phyloP scores from a whole-genome alignment of 164 flowering plant genomes.

The Dillenia turbinata region DNA sequence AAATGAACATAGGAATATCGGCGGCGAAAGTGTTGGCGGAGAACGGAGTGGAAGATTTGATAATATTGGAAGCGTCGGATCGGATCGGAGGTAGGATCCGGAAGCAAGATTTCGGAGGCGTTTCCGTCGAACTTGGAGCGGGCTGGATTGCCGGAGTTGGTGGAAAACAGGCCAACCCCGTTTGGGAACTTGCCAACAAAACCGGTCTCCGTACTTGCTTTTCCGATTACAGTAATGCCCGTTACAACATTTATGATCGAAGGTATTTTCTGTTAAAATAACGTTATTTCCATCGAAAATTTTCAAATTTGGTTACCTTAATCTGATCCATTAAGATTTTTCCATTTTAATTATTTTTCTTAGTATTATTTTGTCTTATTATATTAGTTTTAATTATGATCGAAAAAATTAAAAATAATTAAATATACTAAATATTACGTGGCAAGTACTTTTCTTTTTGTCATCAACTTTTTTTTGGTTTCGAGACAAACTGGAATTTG shows the following conservation, averaged over 20 bases:
- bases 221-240: constrained; percentile 89
- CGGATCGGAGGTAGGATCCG: constrained; percentile 84
- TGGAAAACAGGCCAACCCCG: constrained; percentile 73
- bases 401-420: no score
- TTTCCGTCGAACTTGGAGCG: constrained; percentile 86
- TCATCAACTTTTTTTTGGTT: no score
- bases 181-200: constrained; percentile 73
- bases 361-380: no score
- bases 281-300: no score
- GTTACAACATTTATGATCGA: constrained; percentile 79
- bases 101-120: constrained; percentile 64
- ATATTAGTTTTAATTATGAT: no score
- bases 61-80: constrained; percentile 83
- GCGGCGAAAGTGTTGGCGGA: constrained; percentile 82
- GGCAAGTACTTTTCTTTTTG: no score
- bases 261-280: constrained; percentile 29
- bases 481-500: no score
- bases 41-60: constrained; percentile 66
- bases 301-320: no score
- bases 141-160: constrained; percentile 96
- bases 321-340: no score
- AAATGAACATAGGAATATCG: constrained; percentile 44
- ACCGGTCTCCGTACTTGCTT: constrained; percentile 65
- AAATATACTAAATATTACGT: no score
- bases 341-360: no score